phyloP scores from a whole-genome alignment of 352 stramenopile genomes.

The Aphanomyces stellatus region DNA sequence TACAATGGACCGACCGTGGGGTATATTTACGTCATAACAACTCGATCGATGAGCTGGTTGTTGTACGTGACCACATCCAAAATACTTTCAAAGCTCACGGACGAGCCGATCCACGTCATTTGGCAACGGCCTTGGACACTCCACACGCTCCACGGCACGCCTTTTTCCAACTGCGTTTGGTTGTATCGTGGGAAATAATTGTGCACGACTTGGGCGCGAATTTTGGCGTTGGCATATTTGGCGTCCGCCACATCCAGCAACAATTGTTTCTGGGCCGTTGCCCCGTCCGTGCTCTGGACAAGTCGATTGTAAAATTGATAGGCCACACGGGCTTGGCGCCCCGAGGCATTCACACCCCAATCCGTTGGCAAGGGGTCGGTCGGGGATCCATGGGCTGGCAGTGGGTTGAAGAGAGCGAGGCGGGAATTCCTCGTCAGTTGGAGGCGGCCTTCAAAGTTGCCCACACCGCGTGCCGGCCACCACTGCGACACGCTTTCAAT shows the following conservation, averaged over 20 bases:
- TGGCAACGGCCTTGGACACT: not conserved
- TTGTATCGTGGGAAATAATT: not conserved
- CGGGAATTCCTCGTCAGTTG: not conserved
- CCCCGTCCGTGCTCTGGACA: not conserved
- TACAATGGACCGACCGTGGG: no score
- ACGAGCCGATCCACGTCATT: not conserved
- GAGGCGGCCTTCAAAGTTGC: not conserved
- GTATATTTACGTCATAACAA: not conserved
- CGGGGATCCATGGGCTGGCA: not conserved
- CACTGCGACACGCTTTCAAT: not conserved
- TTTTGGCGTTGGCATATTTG: not conserved
- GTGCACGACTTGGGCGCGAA: not conserved
- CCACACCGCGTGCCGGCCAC: not conserved
- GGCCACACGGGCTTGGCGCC: not conserved
- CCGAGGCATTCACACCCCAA: not conserved
- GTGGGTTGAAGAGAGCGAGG: not conserved
- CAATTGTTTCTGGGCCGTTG: not conserved
- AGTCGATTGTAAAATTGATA: not conserved
- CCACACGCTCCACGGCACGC: not conserved
- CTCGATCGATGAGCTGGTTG: not conserved
- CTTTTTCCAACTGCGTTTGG: not conserved
- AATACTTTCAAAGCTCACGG: not conserved
- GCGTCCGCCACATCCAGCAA: not conserved
- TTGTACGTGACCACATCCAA: constrained; percentile 1
- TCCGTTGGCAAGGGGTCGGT: no score